Conservation (phyloP, 2,329 filamentous ascomycete genomes). For the Knufia fluminis region DNA sequence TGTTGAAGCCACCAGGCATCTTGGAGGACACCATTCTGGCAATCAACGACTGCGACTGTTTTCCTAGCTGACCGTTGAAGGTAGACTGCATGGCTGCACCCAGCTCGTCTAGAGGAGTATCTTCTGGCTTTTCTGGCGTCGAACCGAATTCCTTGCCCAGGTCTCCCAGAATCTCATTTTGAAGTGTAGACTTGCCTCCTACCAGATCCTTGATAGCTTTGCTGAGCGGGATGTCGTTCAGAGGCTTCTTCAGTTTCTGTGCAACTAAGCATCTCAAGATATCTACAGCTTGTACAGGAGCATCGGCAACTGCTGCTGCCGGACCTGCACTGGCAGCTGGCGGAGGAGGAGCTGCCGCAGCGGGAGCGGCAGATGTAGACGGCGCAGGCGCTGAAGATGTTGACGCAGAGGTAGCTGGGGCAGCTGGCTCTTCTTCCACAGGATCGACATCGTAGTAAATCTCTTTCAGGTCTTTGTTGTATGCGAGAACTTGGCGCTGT, state of each 20-base stretch:
- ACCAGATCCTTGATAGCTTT: constrained; percentile 99
- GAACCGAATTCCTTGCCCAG: constrained; percentile 97
- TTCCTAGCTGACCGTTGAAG: constrained; percentile 97
- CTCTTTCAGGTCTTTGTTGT: constrained; percentile 98
- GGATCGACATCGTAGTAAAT: constrained; percentile 99
- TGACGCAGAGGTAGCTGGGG: constrained; percentile 30
- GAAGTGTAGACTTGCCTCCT: constrained; percentile 94
- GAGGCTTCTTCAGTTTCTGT: constrained; percentile 93
- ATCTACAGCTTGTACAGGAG: constrained; percentile 78
- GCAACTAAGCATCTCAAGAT: constrained; percentile 83
- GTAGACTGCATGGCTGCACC: constrained; percentile 93
- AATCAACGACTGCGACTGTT: constrained; percentile 87
- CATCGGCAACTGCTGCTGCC: constrained; percentile 76
- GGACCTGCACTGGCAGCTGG: constrained; percentile 68
- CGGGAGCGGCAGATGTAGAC: constrained; percentile 46
- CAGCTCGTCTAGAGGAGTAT: constrained; percentile 90
- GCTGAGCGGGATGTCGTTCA: constrained; percentile 78
- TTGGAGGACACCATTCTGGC: constrained; percentile 95
- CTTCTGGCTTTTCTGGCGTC: constrained; percentile 96
- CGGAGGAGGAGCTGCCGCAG: constrained; percentile 45
- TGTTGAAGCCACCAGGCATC: constrained; percentile 99
- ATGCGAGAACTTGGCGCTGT: constrained; percentile 94
- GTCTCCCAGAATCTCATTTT: constrained; percentile 97
- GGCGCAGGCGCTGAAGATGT: constrained; percentile 34
- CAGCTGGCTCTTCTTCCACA: constrained; percentile 74